phyloP scores from a whole-genome alignment of 495 filamentous ascomycete genomes.

The Patellaria atrata region DNA sequence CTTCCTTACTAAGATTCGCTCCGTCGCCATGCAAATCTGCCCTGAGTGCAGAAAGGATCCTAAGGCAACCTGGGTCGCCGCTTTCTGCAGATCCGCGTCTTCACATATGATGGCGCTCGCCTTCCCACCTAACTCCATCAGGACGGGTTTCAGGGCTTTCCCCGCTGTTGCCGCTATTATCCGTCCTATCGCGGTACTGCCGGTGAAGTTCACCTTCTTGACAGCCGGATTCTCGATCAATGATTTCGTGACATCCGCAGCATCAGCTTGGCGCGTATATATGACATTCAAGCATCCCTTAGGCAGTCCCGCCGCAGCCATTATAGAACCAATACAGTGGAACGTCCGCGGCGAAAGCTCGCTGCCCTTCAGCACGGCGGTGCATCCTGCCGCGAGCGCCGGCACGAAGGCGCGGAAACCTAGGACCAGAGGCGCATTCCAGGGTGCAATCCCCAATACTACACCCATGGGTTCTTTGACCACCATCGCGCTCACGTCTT shows the following conservation, averaged over 20 bases:
- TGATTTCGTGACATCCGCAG: conserved; percentile 38
- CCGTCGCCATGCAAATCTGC: conserved; percentile 87
- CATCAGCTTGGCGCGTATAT: conserved; percentile 38
- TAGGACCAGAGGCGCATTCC: conserved; percentile 33
- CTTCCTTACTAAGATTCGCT: conserved; percentile 71
- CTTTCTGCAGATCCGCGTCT: conserved; percentile 43
- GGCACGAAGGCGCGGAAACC: conserved; percentile 40
- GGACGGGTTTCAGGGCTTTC: conserved; percentile 49
- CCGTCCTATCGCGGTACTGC: conserved; percentile 39
- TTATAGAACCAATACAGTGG: conserved; percentile 53
- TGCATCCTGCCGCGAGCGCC: conserved; percentile 74
- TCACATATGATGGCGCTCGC: conserved; percentile 44
- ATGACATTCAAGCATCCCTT: conserved; percentile 43
- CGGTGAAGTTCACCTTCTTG: conserved; percentile 51
- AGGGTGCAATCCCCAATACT: conserved; percentile 68
- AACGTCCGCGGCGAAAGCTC: conserved; percentile 65
- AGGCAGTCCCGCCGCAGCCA: conserved; percentile 60
- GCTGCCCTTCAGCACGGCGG: conserved; percentile 59
- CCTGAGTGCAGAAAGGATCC: conserved; percentile 49
- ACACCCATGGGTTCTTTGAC: conserved; percentile 72
- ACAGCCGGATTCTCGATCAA: conserved; percentile 42
- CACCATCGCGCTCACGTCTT: conserved; percentile 53
- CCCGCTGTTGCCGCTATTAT: conserved; percentile 45
- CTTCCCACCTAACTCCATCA: conserved; percentile 53
- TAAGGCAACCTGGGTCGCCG: conserved; percentile 36